These are phyloP conservation scores for Microsporum canis DNA, from an alignment of 2,329 filamentous ascomycete genomes.

Conservation along the genomic window DNA sequence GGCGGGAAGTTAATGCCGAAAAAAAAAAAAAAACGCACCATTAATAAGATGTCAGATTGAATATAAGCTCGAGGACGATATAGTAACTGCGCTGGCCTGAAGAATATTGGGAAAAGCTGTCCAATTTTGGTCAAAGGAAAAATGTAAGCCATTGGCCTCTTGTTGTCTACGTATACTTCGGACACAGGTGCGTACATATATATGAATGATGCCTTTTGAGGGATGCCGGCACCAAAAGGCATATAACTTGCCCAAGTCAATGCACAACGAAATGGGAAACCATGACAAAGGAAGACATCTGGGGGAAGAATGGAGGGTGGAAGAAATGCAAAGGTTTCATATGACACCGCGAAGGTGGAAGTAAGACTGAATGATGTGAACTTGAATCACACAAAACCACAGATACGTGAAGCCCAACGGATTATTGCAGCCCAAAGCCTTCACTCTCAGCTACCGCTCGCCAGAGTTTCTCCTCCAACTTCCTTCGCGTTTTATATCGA, in stretches of 20 bases:
- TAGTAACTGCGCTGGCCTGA: background rate
- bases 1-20: background rate
- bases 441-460: conserved; percentile 79
- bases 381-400: background rate
- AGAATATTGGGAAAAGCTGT: background rate
- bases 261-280: background rate
- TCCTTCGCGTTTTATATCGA: conserved; percentile 55
- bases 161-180: background rate
- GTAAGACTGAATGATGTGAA: background rate
- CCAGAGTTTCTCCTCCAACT: conserved; percentile 65
- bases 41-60: background rate
- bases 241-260: no score
- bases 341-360: background rate
- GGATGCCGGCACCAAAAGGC: no score
- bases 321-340: background rate
- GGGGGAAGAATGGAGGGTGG: background rate
- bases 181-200: background rate
- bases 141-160: background rate
- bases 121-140: background rate
- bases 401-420: background rate
- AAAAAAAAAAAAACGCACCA: background rate
- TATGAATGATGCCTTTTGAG: background rate
- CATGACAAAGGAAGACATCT: background rate
- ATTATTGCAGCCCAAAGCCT: conserved; percentile 76
- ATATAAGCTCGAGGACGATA: background rate